phyloP scores from a whole-genome alignment of 106 monocot species.

The Gastrodia elata region DNA sequence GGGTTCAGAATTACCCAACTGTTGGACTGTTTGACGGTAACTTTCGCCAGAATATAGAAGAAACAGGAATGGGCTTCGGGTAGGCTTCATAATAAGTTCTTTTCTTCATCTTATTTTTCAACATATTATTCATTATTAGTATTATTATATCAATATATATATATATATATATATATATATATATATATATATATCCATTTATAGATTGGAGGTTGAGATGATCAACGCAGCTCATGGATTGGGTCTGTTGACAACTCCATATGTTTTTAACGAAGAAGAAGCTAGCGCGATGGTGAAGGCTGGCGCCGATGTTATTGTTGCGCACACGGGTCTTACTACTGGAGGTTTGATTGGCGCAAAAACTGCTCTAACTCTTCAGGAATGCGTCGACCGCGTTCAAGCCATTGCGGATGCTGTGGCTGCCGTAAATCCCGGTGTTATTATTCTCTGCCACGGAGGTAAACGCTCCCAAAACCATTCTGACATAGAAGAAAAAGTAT shows the following conservation, averaged over 20 bases:
- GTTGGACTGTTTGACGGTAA: conserved; percentile 96
- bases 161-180: background rate
- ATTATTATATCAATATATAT: background rate
- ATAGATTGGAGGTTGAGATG: conserved; percentile 95
- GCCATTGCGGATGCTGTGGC: conserved; percentile 87
- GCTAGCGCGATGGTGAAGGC: conserved; percentile 74
- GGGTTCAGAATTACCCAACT: conserved; percentile 94
- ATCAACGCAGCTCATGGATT: conserved; percentile 69
- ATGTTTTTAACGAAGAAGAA: conserved; percentile 76
- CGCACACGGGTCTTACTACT: conserved; percentile 91
- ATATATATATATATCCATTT: background rate
- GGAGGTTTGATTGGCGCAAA: conserved; percentile 87
- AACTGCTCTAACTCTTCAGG: conserved; percentile 62
- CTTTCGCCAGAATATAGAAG: conserved; percentile 92
- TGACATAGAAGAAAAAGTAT: too few species aligned
- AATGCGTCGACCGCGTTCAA: conserved; percentile 63
- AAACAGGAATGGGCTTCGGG: conserved; percentile 97
- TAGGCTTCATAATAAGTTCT: conserved; percentile 18
- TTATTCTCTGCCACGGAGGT: conserved; percentile 97
- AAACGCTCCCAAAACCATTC: too few species aligned
- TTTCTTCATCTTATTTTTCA: background rate
- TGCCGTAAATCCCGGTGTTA: conserved; percentile 56
- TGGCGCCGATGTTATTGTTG: conserved; percentile 83
- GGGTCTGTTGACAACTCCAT: conserved; percentile 90
- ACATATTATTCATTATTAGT: background rate